Evolutionary conservation across 2,329 filamentous ascomycete species (phyloP).

Genomic region (Mycogone perniciosa): DNA sequence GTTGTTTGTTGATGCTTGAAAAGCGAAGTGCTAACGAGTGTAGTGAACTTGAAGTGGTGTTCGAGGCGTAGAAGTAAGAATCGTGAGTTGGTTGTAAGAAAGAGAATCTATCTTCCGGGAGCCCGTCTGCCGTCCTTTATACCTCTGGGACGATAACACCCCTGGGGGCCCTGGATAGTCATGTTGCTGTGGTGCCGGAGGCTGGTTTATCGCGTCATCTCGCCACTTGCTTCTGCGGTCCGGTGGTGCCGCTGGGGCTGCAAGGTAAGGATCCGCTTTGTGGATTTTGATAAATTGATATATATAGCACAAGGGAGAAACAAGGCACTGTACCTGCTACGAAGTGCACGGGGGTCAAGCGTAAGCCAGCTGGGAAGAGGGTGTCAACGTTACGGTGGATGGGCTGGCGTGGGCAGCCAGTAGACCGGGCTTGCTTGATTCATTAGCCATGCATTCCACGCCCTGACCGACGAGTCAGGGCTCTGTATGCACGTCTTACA

Average conservation of each 20-base stretch:
- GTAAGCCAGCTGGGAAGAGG: neutral
- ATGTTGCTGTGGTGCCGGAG: constrained; percentile 8
- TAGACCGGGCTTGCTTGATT: too few relatives aligned
- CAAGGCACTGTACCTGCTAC: neutral
- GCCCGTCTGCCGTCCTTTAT: constrained; percentile 11
- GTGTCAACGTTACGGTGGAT: neutral
- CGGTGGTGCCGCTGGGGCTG: constrained; percentile 3
- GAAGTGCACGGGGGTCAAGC: neutral
- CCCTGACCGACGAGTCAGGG: too few relatives aligned
- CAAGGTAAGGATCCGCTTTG: neutral
- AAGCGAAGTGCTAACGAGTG: constrained; percentile 5
- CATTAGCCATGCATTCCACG: too few relatives aligned
- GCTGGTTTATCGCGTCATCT: constrained; percentile 14
- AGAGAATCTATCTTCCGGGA: neutral
- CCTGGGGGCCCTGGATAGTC: constrained; percentile 4
- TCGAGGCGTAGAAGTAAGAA: constrained; percentile 1
- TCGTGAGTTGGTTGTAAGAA: constrained; percentile 6
- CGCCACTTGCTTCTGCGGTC: constrained; percentile 6
- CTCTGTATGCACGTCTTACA: too few relatives aligned
- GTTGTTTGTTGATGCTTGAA: neutral
- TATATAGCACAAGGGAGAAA: constrained; percentile 6
- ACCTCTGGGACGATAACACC: constrained; percentile 10
- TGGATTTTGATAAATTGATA: neutral
- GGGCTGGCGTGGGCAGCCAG: too few relatives aligned
- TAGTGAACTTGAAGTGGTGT: constrained; percentile 3